Evolutionary conservation across 768 basidiomycete species (phyloP), one percentile per base, ranked within the genome.

Genomic region (Obba rivulosa): DNA sequence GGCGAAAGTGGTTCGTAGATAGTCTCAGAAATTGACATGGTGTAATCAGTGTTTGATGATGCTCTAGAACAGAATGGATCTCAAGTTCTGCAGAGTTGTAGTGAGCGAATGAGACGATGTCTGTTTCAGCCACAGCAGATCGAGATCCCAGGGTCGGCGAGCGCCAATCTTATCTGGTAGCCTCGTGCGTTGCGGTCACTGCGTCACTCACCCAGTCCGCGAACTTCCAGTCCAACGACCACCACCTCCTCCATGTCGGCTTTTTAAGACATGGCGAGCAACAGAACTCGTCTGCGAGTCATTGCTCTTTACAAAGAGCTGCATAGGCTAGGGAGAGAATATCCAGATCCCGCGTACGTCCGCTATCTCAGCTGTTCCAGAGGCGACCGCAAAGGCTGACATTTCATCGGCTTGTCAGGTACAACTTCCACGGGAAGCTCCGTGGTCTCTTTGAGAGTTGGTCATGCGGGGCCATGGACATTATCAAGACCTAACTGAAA

Each of bases 271-370:
- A 81, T 83, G 80, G 70, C 75, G 53, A 67, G 64, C 57, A 74
- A 67, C 49, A 64, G 72, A 17, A 75, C 78, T 38, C 79, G 87
- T 21, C 64, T 80, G 37, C 78, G 87, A 31, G 86, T 80, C 1
- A 67, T 90, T 7, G 74, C 80, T 0, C 68, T 92, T 24, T 92
- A 92, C 71, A 92, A 91, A 60, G 87, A 91, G 60, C 75, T 92
- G 8, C 81, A 85, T 55, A 74, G 86, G 48, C 76, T 92, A 1
- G 88, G 89, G 3, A 75, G 84, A 50, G 87, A 92, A 41, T 90
- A 91, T 55, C 85, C 85, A 31, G 89, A 92, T 61, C 81, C 87
- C 40, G 76, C 78, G 89, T 91, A 58, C 64, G 81, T 76, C 49
- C 40, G 20, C 34, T 16, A 36, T 20, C 20, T 38, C 37, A 8